Base-by-base conservation (phyloP, 2,329 filamentous ascomycete genomes). In the Pseudogymnoascus sp. region DNA sequence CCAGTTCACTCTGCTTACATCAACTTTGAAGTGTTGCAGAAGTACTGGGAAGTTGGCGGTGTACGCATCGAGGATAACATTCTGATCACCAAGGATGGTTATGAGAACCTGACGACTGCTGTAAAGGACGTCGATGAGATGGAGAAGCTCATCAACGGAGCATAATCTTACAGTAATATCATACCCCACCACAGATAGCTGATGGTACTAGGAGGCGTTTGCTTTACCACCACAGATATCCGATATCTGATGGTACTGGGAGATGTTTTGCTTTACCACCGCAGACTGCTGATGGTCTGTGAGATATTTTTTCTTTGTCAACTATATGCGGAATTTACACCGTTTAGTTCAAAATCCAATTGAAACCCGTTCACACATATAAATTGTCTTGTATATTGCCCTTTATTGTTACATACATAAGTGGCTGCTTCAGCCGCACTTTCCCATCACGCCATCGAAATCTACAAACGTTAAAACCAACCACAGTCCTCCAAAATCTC, bases 31-130 rank as follows among this genome's bases (percentile, higher is more conserved):
- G 88, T 93, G 1, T 75, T 97, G 40, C 82, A 91, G 11, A 84
- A 83, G 69, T 97, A 95, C 76, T 93, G 92, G 87, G 84, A 88
- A 62, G 91, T 92, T 1, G 89, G 89, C 9, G 89, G 89, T 68
- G 87, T 92, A 11, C 82, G 80, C 62, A 85, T 87, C 66, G 85
- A 88, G 78, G 87, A 89, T 71, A 89, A 93, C 71, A 82, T 93
- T 31, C 76, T 91, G 25, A 86, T 93, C 65, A 92, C 88, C 0
- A 79, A 83, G 60, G 79, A 79, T 21, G 88, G 89, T 5, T 84
- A 83, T 65, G 84, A 90, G 71, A 93, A 93, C 72, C 72, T 93
- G 67, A 93, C 89, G 0, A 85, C 84, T 11, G 87, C 86, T 3
- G 81, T 85, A 4, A 92, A 91, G 74, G 86, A 88, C 63, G 80